Conservation (phyloP, 768 basidiomycete species). For the Hysterangium stoloniferum region DNA sequence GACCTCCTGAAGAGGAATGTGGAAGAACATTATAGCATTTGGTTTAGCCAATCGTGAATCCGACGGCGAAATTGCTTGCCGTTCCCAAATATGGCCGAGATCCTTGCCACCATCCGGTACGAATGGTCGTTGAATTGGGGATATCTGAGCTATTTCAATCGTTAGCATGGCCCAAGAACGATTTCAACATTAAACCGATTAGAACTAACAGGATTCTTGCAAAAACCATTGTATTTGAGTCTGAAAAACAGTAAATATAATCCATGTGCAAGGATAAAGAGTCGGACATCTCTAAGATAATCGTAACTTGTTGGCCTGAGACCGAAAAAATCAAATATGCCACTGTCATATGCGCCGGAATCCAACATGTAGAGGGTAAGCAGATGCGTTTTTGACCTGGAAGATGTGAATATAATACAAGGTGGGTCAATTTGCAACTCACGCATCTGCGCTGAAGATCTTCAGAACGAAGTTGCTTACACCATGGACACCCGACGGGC, state of each 20-base stretch:
- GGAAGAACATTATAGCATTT: conserved; percentile 96
- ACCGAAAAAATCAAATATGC: conserved; percentile 52
- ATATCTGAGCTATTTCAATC: conserved; percentile 40
- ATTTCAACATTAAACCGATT: not conserved
- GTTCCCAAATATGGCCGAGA: conserved; percentile 56
- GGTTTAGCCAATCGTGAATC: conserved; percentile 70
- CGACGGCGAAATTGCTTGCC: conserved; percentile 39
- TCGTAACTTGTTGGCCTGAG: conserved; percentile 73
- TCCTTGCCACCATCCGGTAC: conserved; percentile 68
- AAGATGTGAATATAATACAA: too few species aligned
- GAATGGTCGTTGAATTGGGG: conserved; percentile 77
- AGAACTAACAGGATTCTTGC: conserved; percentile 55
- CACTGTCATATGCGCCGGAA: conserved; percentile 68
- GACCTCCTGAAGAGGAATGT: conserved; percentile 70
- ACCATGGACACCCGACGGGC: conserved; percentile 80
- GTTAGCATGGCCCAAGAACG: not conserved
- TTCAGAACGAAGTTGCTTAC: conserved; percentile 89
- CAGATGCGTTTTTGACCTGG: conserved; percentile 79
- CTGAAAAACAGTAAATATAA: conserved; percentile 24
- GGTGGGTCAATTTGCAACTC: conserved; percentile 28
- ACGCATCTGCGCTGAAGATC: conserved; percentile 79
- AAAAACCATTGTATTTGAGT: conserved; percentile 90
- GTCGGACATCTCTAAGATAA: conserved; percentile 63
- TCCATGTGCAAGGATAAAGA: not conserved
- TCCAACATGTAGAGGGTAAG: conserved; percentile 89